Base-by-base conservation (phyloP, 441 rosid species). In the Biscutella laevigata region DNA sequence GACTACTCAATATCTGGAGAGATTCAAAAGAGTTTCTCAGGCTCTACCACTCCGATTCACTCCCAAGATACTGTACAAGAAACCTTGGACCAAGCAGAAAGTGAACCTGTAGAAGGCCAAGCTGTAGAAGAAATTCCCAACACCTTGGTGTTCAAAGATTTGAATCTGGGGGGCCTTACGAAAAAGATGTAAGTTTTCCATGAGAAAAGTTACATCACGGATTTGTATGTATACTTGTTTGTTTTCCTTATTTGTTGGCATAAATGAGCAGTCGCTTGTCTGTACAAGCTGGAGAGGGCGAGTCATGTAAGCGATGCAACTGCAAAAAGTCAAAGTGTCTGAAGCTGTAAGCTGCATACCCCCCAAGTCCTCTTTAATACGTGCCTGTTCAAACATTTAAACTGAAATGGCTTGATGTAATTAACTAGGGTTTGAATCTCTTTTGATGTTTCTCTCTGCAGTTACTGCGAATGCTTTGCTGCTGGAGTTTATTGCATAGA, bases 391-490 rank as follows among this genome's bases (percentile, higher is more conserved):
- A 7, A 16, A 47, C 12, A 1, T 11, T 37, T 19, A 24, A 50
- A 33, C 24, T 19, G 30, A 33, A 11, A 24, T 53, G 36, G 29
- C 20, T 40, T 53, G 55, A 25, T 36, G 38, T 59, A 21, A 8
- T 33, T 21, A 29, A 43, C 25, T 7, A 6, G 16, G 4, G 22
- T 38, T 37, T 30, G 61, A 35, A 10, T 26, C 33, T 39, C 30
- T 29, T 39, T 27, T 39, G 17, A 10, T 36, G 20, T 15, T 43
- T 51, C 24, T 64, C 8, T 55, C 13, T 63, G 74, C 69, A 94
- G 99, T 69, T 94, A 94, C 64, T 94, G 99, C 60, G 99, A 94
- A 75, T 94, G 99, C 65, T 94, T 94, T 76, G 97, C 99, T 68
- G 97, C 99, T 62, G 99, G 99, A 37, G 83, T 89, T 22, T 94